Evolutionary conservation across 1,139 yeast genomes (phyloP).

Genomic region (Magnusiomyces fungicola): DNA sequence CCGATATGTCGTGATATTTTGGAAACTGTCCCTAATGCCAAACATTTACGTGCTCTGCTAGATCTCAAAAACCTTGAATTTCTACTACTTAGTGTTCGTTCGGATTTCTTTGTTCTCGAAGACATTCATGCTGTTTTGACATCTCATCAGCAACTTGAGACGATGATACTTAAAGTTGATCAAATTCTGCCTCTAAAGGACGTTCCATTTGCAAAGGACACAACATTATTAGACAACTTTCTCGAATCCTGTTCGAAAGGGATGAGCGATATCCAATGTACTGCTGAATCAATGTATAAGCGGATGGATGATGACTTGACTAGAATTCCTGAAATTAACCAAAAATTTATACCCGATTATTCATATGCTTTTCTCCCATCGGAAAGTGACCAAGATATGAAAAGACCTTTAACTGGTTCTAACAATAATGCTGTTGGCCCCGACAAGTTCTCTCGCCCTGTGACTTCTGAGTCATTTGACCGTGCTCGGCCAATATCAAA

Average conservation of each 20-base stretch:
- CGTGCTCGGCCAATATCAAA: too few species aligned
- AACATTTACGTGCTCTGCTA: not conserved
- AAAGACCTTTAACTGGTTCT: too few species aligned
- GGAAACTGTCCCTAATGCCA: not conserved
- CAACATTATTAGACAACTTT: not conserved
- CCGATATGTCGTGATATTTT: not conserved
- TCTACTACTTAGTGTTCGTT: not conserved
- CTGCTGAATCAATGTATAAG: not conserved
- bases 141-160: not conserved
- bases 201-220: not conserved
- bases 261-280: not conserved
- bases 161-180: not conserved
- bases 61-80: not conserved
- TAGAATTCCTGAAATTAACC: not conserved
- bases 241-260: not conserved
- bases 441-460: too few species aligned
- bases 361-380: not conserved
- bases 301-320: not conserved
- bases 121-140: not conserved
- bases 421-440: too few species aligned
- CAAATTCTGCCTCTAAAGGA: not conserved
- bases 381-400: not conserved
- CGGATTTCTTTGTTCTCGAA: not conserved
- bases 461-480: too few species aligned
- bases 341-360: not conserved